Conservation (phyloP, 331 rosid species). For the Dryas integrifolia region DNA sequence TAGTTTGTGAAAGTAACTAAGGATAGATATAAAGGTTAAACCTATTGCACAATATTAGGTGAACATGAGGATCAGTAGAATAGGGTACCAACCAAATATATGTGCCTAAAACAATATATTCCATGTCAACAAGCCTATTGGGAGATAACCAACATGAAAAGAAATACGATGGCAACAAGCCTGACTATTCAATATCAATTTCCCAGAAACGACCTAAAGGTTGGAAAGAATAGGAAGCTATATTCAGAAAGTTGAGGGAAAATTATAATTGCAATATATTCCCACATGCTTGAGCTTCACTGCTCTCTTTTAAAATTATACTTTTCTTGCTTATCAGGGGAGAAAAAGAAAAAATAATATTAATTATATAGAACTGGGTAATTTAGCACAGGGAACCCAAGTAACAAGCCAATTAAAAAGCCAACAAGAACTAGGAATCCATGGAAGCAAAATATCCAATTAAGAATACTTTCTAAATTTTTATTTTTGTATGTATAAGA, state of each 20-base stretch:
- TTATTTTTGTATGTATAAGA: background rate
- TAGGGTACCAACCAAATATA: background rate
- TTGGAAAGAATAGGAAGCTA: background rate
- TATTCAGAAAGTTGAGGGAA: background rate
- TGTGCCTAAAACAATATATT: background rate
- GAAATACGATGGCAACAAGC: background rate
- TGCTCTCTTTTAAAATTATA: background rate
- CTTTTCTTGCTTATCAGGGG: background rate
- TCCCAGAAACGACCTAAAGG: background rate
- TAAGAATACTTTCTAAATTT: background rate
- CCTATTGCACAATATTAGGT: background rate
- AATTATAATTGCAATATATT: background rate
- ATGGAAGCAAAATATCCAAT: background rate
- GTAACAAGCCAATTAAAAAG: background rate
- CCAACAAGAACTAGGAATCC: background rate
- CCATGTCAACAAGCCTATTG: background rate
- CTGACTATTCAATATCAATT: background rate
- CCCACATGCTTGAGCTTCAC: background rate
- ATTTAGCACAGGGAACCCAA: background rate
- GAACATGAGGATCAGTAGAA: background rate
- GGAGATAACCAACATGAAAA: background rate
- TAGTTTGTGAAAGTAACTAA: slow-evolving; percentile 26
- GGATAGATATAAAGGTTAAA: slow-evolving; percentile 21
- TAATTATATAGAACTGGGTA: background rate
- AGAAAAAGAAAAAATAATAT: background rate